Conservation (phyloP, 1,139 yeast species). For the Kodamaea alishanica region DNA sequence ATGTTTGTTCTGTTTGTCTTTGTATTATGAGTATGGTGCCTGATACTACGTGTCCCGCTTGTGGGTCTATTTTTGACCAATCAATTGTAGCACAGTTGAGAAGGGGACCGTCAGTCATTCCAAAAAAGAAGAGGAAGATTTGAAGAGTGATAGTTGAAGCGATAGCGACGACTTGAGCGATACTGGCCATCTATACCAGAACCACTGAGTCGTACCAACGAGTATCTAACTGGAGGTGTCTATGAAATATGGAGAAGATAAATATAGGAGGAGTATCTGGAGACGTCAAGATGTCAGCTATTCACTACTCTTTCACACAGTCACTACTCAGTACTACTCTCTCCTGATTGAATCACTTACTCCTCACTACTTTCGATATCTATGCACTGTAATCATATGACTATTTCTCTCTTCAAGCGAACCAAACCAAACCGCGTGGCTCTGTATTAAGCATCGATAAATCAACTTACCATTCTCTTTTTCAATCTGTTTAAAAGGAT, state of each 20-base stretch:
- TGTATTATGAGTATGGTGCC: conserved; percentile 71
- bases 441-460: conserved; percentile 35
- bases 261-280: too few relatives aligned
- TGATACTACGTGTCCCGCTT: conserved; percentile 51
- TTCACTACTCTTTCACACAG: too few relatives aligned
- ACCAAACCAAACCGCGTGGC: background rate
- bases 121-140: conserved; percentile 36
- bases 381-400: conserved; percentile 49
- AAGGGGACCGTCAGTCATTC: conserved; percentile 52
- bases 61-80: conserved; percentile 51
- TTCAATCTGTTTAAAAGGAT: conserved; percentile 40
- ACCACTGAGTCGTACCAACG: too few relatives aligned
- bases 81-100: conserved; percentile 36
- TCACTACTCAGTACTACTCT: too few relatives aligned
- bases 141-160: conserved; percentile 4
- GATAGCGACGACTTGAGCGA: too few relatives aligned
- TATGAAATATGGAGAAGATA: too few relatives aligned
- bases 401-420: conserved; percentile 28
- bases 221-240: too few relatives aligned
- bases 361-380: too few relatives aligned
- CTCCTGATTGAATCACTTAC: too few relatives aligned
- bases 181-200: too few relatives aligned
- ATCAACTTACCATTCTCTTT: conserved; percentile 38
- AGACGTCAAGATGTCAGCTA: too few relatives aligned
- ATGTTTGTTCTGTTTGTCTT: conserved; percentile 91